A percentile compares a stretch with the other conserved stretches of the same genome.
phyloP scores from a whole-genome alignment of 1,284 basidiomycete genomes.

The Sphagnurus paluster region DNA sequence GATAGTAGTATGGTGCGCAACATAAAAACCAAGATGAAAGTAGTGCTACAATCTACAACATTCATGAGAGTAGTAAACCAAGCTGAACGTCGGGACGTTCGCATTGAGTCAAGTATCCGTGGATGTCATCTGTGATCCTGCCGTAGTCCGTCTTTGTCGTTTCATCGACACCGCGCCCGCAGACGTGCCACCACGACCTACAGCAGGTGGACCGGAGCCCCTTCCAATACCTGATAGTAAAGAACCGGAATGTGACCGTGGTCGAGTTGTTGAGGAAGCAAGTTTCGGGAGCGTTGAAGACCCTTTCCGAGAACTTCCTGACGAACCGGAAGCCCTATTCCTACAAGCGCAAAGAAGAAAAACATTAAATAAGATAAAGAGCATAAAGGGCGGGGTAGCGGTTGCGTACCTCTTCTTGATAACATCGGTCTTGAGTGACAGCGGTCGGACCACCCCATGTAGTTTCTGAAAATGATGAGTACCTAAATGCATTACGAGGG shows the following conservation, averaged over 20 bases:
- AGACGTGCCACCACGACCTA: slow-evolving; percentile 22
- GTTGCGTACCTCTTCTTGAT: slow-evolving; percentile 92
- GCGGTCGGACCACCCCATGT: slow-evolving; percentile 90
- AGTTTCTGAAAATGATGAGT: slow-evolving; percentile 60
- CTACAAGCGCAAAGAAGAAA: slow-evolving; percentile 36
- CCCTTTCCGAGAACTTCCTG: slow-evolving; percentile 64
- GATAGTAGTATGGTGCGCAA: slow-evolving; percentile 12
- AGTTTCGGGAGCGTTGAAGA: slow-evolving; percentile 63
- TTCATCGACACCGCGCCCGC: slow-evolving; percentile 58
- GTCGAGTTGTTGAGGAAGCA: slow-evolving; percentile 64
- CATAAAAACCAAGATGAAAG: slow-evolving; percentile 16
- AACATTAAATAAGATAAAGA: slow-evolving; percentile 7
- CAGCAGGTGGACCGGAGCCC: slow-evolving; percentile 33
- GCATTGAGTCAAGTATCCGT: slow-evolving; percentile 24
- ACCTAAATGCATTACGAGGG: slow-evolving; percentile 10
- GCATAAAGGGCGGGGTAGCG: too few species aligned
- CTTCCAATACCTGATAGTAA: slow-evolving; percentile 44
- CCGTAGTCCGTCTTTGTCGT: slow-evolving; percentile 76
- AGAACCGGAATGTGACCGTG: slow-evolving; percentile 64
- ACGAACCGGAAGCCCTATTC: slow-evolving; percentile 76
- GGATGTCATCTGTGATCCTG: slow-evolving; percentile 38
- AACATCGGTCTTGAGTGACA: slow-evolving; percentile 95
- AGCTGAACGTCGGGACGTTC: slow-evolving; percentile 8
- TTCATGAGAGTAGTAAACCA: slow-evolving; percentile 10
- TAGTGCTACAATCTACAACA: slow-evolving; percentile 25